phyloP scores from a whole-genome alignment of 306 rosid genomes.

The Castanospermum australe region DNA sequence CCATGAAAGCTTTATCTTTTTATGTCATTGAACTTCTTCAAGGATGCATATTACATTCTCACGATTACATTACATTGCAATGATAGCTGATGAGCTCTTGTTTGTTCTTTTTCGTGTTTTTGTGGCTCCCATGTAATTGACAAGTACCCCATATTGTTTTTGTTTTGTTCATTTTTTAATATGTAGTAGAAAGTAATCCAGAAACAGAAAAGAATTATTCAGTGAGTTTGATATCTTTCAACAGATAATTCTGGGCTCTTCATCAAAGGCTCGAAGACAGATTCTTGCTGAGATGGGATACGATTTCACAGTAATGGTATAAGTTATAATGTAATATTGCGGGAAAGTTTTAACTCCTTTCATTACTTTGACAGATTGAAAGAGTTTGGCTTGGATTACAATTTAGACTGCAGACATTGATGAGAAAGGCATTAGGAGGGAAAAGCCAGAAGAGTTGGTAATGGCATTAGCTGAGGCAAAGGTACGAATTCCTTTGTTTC shows the following conservation, averaged over 20 bases:
- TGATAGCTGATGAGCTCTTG: background rate
- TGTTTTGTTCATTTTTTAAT: background rate
- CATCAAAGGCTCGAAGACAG: constrained; percentile 77
- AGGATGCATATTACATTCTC: background rate
- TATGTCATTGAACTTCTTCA: background rate
- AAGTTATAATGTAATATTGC: background rate
- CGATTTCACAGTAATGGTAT: constrained; percentile 71
- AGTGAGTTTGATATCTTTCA: background rate
- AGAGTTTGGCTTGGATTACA: constrained; percentile 20
- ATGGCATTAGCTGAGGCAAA: constrained; percentile 85
- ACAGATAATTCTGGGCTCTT: constrained; percentile 85
- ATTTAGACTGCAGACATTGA: constrained; percentile 85
- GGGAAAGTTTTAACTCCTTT: background rate
- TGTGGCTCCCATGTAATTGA: background rate
- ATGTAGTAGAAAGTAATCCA: background rate
- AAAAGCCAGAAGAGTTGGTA: constrained; percentile 80
- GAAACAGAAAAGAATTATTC: background rate
- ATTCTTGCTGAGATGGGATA: constrained; percentile 88
- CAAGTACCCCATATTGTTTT: background rate
- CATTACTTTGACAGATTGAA: constrained; percentile 6
- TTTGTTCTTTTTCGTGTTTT: background rate
- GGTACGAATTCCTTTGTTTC: constrained; percentile 36
- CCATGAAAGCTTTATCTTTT: background rate
- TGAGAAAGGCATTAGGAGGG: constrained; percentile 73
- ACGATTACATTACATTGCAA: background rate